phyloP scores from a whole-genome alignment of 345 rosid species.

The Erucastrum elatum region DNA sequence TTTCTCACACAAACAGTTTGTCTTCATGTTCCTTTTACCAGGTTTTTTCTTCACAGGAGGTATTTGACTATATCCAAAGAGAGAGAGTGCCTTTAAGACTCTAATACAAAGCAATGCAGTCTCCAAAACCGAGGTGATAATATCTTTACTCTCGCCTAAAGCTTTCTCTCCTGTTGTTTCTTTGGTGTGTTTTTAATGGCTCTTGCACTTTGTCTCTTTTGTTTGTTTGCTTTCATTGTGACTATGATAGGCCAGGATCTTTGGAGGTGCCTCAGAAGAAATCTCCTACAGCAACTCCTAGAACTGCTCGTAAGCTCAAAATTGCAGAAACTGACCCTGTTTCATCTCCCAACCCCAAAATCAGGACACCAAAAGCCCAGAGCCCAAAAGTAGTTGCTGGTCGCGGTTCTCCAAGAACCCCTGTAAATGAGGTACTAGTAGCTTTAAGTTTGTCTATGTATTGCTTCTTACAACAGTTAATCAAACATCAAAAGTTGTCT shows the following conservation, averaged over 20 bases:
- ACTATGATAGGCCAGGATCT: conserved; percentile 48
- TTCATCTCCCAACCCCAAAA: conserved; percentile 52
- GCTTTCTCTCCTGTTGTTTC: neutral
- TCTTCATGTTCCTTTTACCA: conserved; percentile 57
- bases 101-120: conserved; percentile 61
- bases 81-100: conserved; percentile 22
- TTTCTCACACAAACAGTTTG: conserved; percentile 38
- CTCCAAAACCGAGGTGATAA: conserved; percentile 77
- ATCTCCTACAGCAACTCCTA: conserved; percentile 61
- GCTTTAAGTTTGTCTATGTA: conserved; percentile 7
- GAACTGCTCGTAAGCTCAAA: conserved; percentile 69
- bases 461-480: neutral
- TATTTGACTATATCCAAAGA: neutral
- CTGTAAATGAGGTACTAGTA: conserved; percentile 66
- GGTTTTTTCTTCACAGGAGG: conserved; percentile 41
- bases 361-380: conserved; percentile 62
- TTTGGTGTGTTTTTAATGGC: neutral
- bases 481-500: neutral
- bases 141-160: neutral
- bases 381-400: conserved; percentile 68
- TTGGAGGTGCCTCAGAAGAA: conserved; percentile 69
- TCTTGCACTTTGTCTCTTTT: neutral
- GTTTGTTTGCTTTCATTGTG: conserved; percentile 15
- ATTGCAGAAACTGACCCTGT: conserved; percentile 50
- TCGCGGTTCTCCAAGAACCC: conserved; percentile 69